Evolutionary conservation across 305 asterid genomes (phyloP).

Genomic region (Solanum chacoense): DNA sequence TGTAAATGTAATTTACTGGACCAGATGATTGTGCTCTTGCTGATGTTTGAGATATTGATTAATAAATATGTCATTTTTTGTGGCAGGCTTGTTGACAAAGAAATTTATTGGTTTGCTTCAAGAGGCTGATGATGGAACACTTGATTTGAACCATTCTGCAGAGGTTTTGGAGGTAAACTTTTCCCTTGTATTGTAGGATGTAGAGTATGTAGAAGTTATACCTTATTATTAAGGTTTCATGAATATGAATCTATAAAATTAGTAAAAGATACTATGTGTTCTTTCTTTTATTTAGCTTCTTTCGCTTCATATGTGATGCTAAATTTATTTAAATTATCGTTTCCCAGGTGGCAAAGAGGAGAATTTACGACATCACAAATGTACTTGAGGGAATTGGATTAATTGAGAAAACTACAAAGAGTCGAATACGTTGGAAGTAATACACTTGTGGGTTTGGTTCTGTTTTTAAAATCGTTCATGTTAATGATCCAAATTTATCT

Average conservation of each 20-base stretch:
- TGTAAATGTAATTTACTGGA: not conserved
- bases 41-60: not conserved
- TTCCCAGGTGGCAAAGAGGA: slow-evolving; percentile 85
- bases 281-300: not conserved
- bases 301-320: not conserved
- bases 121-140: slow-evolving; percentile 54
- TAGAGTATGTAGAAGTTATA: slow-evolving; percentile 2
- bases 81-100: slow-evolving; percentile 71
- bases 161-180: slow-evolving; percentile 45
- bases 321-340: not conserved
- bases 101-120: slow-evolving; percentile 58
- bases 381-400: slow-evolving; percentile 93
- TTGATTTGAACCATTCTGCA: slow-evolving; percentile 75
- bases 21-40: not conserved
- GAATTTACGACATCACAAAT: slow-evolving; percentile 87
- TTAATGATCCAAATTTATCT: slow-evolving; percentile 17
- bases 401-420: slow-evolving; percentile 71
- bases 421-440: slow-evolving; percentile 76
- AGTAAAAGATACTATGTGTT: not conserved
- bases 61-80: slow-evolving; percentile 1
- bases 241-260: not conserved
- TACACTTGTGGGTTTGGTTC: slow-evolving; percentile 4
- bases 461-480: slow-evolving; percentile 3
- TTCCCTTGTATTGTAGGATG: not conserved
- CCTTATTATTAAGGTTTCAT: not conserved